Percentiles rank a stretch among this genome's conserved stretches.
Conservation (phyloP, 2,329 filamentous ascomycete species). For the Elsinoe fawcettii region DNA sequence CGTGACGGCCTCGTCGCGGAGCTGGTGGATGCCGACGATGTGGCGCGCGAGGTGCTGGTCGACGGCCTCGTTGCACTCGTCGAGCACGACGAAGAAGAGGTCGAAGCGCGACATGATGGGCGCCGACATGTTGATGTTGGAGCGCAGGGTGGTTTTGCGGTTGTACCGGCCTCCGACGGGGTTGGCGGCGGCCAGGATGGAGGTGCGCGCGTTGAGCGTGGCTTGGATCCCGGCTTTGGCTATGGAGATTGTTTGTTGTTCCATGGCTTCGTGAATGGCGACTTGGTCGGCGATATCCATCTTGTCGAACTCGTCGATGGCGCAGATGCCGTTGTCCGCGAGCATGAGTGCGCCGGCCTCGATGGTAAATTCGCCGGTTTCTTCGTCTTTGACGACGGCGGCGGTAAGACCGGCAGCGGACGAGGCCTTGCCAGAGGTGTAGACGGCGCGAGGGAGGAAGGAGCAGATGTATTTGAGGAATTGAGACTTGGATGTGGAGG, state of each 20-base stretch:
- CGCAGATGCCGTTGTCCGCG: slow-evolving; percentile 92
- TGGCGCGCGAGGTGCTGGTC: slow-evolving; percentile 89
- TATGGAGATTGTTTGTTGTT: slow-evolving; percentile 98
- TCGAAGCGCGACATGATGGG: slow-evolving; percentile 99
- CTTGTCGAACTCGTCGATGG: slow-evolving; percentile 99
- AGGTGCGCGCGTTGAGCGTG: slow-evolving; percentile 89
- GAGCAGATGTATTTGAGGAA: slow-evolving; percentile 98
- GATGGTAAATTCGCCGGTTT: slow-evolving; percentile 97
- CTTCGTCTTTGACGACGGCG: slow-evolving; percentile 94
- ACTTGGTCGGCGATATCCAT: slow-evolving; percentile 98
- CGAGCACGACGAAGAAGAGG: slow-evolving; percentile 93
- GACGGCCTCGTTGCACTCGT: slow-evolving; percentile 88
- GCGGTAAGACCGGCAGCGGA: slow-evolving; percentile 96
- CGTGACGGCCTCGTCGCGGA: slow-evolving; percentile 82
- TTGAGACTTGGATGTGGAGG: slow-evolving; percentile 93
- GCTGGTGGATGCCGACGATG: slow-evolving; percentile 88
- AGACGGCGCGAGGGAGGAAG: slow-evolving; percentile 91
- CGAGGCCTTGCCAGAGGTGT: slow-evolving; percentile 95
- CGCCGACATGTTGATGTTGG: slow-evolving; percentile 97
- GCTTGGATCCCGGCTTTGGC: slow-evolving; percentile 98
- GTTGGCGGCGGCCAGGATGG: slow-evolving; percentile 92
- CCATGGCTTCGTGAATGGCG: slow-evolving; percentile 99
- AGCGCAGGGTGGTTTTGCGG: slow-evolving; percentile 82
- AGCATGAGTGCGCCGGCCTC: slow-evolving; percentile 97
- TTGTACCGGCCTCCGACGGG: slow-evolving; percentile 96